Percentiles rank a stretch among this genome's conserved stretches.
Evolutionary conservation across 805 yeast genomes (phyloP).

Genomic region (Zygosaccharomyces siamensis): DNA sequence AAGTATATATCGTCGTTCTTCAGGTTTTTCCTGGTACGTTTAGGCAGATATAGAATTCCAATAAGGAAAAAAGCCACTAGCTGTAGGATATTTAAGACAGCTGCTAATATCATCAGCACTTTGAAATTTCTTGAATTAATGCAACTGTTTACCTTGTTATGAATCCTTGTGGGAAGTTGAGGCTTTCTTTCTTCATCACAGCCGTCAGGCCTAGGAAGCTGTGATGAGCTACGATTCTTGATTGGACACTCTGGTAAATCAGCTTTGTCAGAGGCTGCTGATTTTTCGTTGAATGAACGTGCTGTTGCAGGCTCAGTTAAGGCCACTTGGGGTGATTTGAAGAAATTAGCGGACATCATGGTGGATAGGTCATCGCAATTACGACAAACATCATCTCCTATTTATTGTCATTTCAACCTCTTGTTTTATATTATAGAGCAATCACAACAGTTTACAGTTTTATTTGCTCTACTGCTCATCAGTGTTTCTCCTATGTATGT

Average conservation of each 20-base stretch:
- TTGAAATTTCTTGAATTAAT: conserved; percentile 3
- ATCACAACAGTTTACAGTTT: background rate
- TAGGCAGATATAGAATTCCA: conserved; percentile 5
- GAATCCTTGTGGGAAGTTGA: background rate
- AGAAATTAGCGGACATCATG: background rate
- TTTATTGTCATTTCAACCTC: too few species aligned
- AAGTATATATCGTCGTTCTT: conserved; percentile 5
- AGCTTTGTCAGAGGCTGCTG: background rate
- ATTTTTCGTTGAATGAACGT: background rate
- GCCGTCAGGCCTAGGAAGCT: background rate
- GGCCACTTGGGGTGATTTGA: background rate
- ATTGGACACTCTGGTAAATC: background rate
- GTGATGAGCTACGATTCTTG: background rate
- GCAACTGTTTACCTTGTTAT: background rate
- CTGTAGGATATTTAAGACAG: conserved; percentile 8
- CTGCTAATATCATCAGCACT: conserved; percentile 1
- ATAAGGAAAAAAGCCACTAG: conserved; percentile 7
- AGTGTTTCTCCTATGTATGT: background rate
- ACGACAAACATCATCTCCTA: background rate
- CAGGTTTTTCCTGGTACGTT: conserved; percentile 2
- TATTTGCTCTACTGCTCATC: background rate
- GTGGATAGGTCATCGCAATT: background rate
- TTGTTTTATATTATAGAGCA: background rate
- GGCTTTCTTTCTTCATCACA: background rate
- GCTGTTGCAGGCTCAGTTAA: background rate